These are phyloP conservation scores for Thymus mandschuricus DNA, from an alignment of 257 asterid genomes.

Conservation along the genomic window DNA sequence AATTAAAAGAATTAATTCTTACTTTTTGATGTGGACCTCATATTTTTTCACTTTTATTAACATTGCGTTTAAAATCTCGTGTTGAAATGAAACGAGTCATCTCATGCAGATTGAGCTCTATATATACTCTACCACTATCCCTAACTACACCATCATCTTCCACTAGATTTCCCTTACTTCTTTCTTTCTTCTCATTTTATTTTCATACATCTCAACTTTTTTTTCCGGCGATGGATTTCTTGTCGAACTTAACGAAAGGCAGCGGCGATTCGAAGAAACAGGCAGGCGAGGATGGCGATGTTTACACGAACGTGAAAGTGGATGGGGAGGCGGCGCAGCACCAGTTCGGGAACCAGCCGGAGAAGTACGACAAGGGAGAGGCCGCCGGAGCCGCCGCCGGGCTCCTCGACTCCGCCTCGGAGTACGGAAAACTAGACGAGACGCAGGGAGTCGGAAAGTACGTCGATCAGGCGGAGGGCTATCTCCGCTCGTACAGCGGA, in stretches of 20 bases:
- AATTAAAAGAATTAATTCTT: too few species aligned
- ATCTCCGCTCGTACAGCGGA: background rate
- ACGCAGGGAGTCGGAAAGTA: background rate
- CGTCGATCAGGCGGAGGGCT: slow-evolving; percentile 3
- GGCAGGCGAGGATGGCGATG: slow-evolving; percentile 37
- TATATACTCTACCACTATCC: slow-evolving; percentile 16
- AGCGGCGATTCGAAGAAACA: slow-evolving; percentile 27
- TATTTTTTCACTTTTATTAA: too few species aligned
- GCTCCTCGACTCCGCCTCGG: slow-evolving; percentile 1
- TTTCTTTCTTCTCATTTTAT: background rate
- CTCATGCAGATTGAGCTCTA: background rate
- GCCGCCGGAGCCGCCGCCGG: background rate
- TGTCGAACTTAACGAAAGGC: slow-evolving; percentile 33
- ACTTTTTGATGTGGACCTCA: too few species aligned
- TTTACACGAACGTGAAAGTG: slow-evolving; percentile 47
- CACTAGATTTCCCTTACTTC: background rate
- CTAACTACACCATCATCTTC: background rate
- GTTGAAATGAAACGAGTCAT: background rate
- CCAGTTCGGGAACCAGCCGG: slow-evolving; percentile 41
- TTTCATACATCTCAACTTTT: background rate
- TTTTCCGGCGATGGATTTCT: slow-evolving; percentile 38
- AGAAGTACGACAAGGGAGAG: slow-evolving; percentile 1
- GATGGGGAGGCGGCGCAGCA: slow-evolving; percentile 58
- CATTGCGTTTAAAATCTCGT: too few species aligned
- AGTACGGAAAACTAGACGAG: background rate